A percentile compares a stretch with the other conserved stretches of the same genome.
phyloP scores from a whole-genome alignment of 306 rosid species.

The Prunus mongolica region DNA sequence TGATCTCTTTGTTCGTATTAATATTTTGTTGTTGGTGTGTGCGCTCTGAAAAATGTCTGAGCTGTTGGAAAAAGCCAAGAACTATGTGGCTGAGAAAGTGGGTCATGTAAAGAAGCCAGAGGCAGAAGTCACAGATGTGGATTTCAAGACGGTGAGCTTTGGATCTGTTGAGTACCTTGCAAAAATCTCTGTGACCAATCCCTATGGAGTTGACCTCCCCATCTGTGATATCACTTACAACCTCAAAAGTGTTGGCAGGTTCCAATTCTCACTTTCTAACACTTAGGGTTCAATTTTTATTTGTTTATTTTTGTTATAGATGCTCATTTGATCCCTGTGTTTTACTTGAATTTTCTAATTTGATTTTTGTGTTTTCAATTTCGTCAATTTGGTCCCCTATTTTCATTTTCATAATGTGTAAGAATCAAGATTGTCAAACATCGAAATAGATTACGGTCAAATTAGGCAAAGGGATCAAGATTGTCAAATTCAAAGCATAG shows the following conservation, averaged over 20 bases:
- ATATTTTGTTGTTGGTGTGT: not conserved
- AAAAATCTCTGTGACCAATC: constrained; percentile 53
- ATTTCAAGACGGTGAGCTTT: constrained; percentile 47
- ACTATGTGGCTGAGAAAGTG: constrained; percentile 50
- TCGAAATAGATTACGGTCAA: no score
- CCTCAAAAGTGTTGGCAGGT: constrained; percentile 66
- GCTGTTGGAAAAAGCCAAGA: constrained; percentile 56
- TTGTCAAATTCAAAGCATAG: no score
- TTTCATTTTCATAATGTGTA: no score
- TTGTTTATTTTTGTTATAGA: not conserved
- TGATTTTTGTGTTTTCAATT: not conserved
- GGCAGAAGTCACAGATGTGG: constrained; percentile 58
- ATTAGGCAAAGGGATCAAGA: no score
- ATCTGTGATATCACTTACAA: constrained; percentile 65
- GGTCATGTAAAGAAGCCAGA: constrained; percentile 55
- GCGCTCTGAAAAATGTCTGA: constrained; percentile 39
- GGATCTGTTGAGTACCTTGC: constrained; percentile 57
- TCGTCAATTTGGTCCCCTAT: not conserved
- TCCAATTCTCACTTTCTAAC: not conserved
- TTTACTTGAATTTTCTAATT: not conserved
- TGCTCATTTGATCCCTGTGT: not conserved
- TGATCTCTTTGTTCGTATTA: not conserved
- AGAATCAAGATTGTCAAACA: no score
- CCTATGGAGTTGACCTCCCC: constrained; percentile 51
- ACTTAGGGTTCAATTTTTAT: not conserved